Evolutionary conservation across 345 rosid species (phyloP).

Genomic region (Euphorbia tirucalli): DNA sequence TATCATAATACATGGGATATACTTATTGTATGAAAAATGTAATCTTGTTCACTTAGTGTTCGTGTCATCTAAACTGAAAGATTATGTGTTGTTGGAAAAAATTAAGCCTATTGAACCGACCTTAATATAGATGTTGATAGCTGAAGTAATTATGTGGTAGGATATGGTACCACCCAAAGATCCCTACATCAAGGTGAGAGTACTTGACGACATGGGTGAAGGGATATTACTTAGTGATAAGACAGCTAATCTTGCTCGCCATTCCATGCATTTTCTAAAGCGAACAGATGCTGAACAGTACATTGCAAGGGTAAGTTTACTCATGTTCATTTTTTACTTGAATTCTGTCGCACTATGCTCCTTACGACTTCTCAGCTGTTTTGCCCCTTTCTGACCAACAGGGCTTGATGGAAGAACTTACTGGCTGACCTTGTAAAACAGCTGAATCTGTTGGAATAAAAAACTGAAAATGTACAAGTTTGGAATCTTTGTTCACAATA

Average conservation of each 20-base stretch:
- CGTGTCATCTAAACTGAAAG: slow-evolving; percentile 3
- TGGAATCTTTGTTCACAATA: not conserved
- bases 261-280: slow-evolving; percentile 90
- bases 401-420: slow-evolving; percentile 93
- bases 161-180: slow-evolving; percentile 98
- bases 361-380: not conserved
- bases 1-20: not conserved
- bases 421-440: slow-evolving; percentile 34
- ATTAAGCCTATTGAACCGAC: not conserved
- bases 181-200: slow-evolving; percentile 87
- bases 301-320: slow-evolving; percentile 74
- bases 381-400: slow-evolving; percentile 28
- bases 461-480: not conserved
- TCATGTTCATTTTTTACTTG: not conserved
- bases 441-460: not conserved
- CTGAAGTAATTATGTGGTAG: slow-evolving; percentile 30
- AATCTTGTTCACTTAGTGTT: not conserved
- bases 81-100: not conserved
- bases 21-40: not conserved
- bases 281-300: slow-evolving; percentile 90
- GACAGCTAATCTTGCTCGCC: slow-evolving; percentile 61
- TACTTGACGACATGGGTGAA: slow-evolving; percentile 73
- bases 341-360: not conserved
- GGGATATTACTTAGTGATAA: slow-evolving; percentile 70
- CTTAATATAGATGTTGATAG: not conserved